Base-by-base conservation (phyloP, 1,284 basidiomycete genomes). In the Puccinia sorghi region DNA sequence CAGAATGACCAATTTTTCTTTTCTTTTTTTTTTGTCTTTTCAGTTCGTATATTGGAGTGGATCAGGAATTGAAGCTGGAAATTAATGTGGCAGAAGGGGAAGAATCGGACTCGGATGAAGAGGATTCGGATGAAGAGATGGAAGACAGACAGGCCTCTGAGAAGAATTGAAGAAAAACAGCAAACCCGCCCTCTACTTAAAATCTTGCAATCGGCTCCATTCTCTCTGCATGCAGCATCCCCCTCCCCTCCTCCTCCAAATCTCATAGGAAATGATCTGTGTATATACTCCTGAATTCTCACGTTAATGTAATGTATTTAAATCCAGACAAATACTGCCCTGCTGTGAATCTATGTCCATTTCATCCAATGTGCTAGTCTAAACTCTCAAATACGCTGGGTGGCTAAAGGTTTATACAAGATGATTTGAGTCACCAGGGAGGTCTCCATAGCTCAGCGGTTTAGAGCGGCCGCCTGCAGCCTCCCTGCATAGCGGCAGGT, bases 371-470 rank as follows among this genome's bases (percentile, higher is more conserved):
- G 32, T 32, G 32, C 1, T 32, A 32, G 32, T 32, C 32, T 1
- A 32, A 32, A 32, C 32, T 32, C n/a, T n/a, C n/a, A n/a, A n/a
- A n/a, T n/a, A n/a, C n/a, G n/a, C n/a, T n/a, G n/a, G n/a, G n/a
- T n/a, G n/a, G n/a, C n/a, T n/a, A 50, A 50, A 17, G 17, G 48
- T 12, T 15, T 17, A 11, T 46, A 46, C 43, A 46, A 6, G 13
- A 46, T 46, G 43, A 46, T n/a, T n/a, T n/a, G n/a, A n/a, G n/a
- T n/a, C n/a, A n/a, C n/a, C n/a, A n/a, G n/a, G n/a, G n/a, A n/a
- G 41, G 75, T 77, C 75, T 77, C 46, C 75, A 77, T 77, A 77
- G 75, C 75, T 77, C 75, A 77, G 75, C 66, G 75, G 75, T 77
- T 77, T 70, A 70, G 75, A 77, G 75, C 75, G 75, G 75, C 75